These are phyloP conservation scores for Nicotiana obtusifolia DNA, from an alignment of 257 asterid species.

Conservation along the genomic window DNA sequence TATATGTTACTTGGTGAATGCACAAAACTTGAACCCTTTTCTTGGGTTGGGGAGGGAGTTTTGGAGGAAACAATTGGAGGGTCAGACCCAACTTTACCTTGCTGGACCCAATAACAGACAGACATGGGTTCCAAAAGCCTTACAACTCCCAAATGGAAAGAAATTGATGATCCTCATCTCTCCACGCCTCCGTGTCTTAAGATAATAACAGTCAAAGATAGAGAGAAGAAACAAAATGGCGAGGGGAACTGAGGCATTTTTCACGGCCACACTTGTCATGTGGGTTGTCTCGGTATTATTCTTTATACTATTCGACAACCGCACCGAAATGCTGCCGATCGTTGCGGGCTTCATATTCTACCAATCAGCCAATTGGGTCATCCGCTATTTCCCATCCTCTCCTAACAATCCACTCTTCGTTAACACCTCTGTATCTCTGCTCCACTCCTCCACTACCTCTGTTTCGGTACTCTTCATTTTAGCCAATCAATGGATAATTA, in stretches of 20 bases:
- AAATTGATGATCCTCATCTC: background rate
- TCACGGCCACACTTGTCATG: slow-evolving; percentile 69
- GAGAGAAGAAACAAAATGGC: slow-evolving; percentile 21
- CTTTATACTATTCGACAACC: slow-evolving; percentile 64
- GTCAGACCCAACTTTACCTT: no score
- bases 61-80: no score
- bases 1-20: no score
- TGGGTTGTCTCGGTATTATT: slow-evolving; percentile 72
- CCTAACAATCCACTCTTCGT: slow-evolving; percentile 48
- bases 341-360: slow-evolving; percentile 56
- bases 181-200: background rate
- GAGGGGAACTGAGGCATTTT: slow-evolving; percentile 36
- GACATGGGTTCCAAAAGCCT: no score
- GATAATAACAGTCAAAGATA: background rate
- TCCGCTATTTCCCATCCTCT: slow-evolving; percentile 25
- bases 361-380: slow-evolving; percentile 64
- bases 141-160: background rate
- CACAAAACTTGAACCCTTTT: no score
- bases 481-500: slow-evolving; percentile 39
- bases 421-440: slow-evolving; percentile 84
- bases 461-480: slow-evolving; percentile 52
- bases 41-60: no score
- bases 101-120: no score
- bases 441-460: slow-evolving; percentile 77
- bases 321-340: slow-evolving; percentile 52